Percentiles rank a stretch among this genome's conserved stretches.
Conservation (phyloP, 371 early-diverging fungal genomes). For the Zopfochytrium polystomum region DNA sequence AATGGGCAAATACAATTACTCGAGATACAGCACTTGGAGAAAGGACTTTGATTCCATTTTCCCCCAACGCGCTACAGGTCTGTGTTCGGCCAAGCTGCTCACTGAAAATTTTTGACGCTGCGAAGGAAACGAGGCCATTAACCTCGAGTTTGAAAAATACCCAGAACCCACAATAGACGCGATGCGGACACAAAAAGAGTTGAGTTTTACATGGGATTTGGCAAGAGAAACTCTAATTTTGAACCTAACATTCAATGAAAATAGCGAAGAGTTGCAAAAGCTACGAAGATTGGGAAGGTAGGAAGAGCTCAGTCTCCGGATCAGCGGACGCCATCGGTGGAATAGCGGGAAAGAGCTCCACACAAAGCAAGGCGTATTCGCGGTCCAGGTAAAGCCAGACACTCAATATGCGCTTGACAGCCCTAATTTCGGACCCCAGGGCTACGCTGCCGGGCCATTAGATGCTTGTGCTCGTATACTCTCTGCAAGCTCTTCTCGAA, state of each 20-base stretch:
- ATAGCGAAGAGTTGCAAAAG: constrained; percentile 34
- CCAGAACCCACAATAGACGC: constrained; percentile 41
- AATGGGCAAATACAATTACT: constrained; percentile 26
- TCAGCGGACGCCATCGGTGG: too few species aligned
- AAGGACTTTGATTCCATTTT: constrained; percentile 34
- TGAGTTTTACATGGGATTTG: background rate
- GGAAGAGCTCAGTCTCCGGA: too few species aligned
- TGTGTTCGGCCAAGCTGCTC: background rate
- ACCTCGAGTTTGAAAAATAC: constrained; percentile 32
- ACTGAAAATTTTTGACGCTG: background rate
- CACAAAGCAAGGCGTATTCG: background rate
- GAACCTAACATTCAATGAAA: background rate
- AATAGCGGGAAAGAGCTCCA: background rate
- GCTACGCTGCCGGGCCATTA: background rate
- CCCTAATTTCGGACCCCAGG: too few species aligned
- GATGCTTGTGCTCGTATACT: background rate
- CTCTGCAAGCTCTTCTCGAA: constrained; percentile 1
- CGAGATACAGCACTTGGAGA: constrained; percentile 37
- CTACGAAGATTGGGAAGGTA: constrained; percentile 11
- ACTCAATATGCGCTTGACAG: too few species aligned
- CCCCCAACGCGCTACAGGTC: constrained; percentile 23
- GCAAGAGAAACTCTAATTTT: too few species aligned
- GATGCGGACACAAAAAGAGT: constrained; percentile 45
- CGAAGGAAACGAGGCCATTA: constrained; percentile 5
- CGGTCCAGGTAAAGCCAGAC: background rate